Percentiles rank a stretch among this genome's conserved stretches.
Conservation (phyloP, 768 basidiomycete species). For the Pleurotus ostreatus region DNA sequence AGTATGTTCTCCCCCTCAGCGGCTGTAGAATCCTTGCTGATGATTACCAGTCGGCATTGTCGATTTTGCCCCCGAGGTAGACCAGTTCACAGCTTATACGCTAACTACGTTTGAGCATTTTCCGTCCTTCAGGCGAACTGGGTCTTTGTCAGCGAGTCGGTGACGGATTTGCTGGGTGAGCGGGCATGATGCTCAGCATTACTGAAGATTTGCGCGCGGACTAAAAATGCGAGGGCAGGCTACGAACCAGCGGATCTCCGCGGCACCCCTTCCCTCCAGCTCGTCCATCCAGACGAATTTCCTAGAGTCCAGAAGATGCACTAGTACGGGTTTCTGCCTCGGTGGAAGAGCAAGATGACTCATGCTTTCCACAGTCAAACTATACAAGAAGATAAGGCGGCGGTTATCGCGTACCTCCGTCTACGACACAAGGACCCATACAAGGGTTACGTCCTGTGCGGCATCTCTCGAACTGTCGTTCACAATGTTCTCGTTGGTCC, state of each 20-base stretch:
- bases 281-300: conserved; percentile 81
- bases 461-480: conserved; percentile 36
- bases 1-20: conserved; percentile 42
- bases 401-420: conserved; percentile 72
- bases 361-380: conserved; percentile 50
- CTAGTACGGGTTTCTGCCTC: conserved; percentile 41
- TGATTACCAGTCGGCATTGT: conserved; percentile 63
- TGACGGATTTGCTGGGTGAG: conserved; percentile 60
- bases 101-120: not conserved
- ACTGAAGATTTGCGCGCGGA: not conserved
- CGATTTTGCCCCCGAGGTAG: conserved; percentile 73
- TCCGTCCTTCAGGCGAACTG: conserved; percentile 48
- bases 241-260: conserved; percentile 72
- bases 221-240: conserved; percentile 37
- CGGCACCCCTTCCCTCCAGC: conserved; percentile 63
- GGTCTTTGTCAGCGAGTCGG: conserved; percentile 64
- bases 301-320: conserved; percentile 62
- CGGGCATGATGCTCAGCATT: not conserved
- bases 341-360: not conserved
- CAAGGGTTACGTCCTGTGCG: conserved; percentile 72
- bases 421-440: conserved; percentile 77
- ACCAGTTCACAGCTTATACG: conserved; percentile 7
- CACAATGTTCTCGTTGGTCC: not conserved
- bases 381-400: conserved; percentile 75
- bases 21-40: conserved; percentile 9